These are phyloP conservation scores for Thelonectria discophora DNA, from an alignment of 2,329 filamentous ascomycete genomes.

Conservation along the genomic window DNA sequence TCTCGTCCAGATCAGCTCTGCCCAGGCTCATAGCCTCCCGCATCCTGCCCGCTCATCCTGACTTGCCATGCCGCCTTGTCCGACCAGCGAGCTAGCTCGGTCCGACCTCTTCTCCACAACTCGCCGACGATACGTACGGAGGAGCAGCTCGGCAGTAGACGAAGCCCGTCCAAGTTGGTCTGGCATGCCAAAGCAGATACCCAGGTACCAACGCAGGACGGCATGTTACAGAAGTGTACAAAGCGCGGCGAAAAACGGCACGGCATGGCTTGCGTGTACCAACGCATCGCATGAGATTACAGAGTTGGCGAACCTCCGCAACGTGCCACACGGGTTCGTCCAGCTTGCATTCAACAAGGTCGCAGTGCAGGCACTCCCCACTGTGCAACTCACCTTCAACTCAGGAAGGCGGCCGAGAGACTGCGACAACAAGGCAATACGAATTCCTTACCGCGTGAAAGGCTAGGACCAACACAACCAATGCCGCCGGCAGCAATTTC, in stretches of 20 bases:
- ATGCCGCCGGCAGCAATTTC: constrained; percentile 28
- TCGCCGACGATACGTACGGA: constrained; percentile 31
- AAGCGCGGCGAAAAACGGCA: constrained; percentile 17
- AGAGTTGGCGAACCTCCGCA: constrained; percentile 28
- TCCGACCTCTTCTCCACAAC: constrained; percentile 27
- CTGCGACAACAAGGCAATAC: constrained; percentile 1
- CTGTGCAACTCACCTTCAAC: constrained; percentile 30
- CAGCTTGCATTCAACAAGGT: constrained; percentile 32
- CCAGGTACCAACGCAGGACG: constrained; percentile 6
- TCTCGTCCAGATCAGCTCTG: background rate
- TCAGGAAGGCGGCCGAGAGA: background rate
- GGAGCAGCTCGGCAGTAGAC: constrained; percentile 2
- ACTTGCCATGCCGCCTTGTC: constrained; percentile 24
- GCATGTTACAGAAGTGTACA: constrained; percentile 36
- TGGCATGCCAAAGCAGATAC: too few relatives aligned
- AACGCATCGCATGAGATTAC: background rate
- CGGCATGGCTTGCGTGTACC: constrained; percentile 20
- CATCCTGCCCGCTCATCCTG: constrained; percentile 24
- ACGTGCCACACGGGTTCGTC: constrained; percentile 33
- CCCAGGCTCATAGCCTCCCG: constrained; percentile 15
- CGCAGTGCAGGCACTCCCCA: constrained; percentile 29
- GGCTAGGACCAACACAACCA: constrained; percentile 27
- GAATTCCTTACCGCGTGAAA: constrained; percentile 9
- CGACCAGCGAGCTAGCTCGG: constrained; percentile 20
- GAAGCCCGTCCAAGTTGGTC: too few relatives aligned